These are phyloP conservation scores for Botryosphaeria dothidea DNA, from an alignment of 2,329 filamentous ascomycete genomes.

Conservation along the genomic window DNA sequence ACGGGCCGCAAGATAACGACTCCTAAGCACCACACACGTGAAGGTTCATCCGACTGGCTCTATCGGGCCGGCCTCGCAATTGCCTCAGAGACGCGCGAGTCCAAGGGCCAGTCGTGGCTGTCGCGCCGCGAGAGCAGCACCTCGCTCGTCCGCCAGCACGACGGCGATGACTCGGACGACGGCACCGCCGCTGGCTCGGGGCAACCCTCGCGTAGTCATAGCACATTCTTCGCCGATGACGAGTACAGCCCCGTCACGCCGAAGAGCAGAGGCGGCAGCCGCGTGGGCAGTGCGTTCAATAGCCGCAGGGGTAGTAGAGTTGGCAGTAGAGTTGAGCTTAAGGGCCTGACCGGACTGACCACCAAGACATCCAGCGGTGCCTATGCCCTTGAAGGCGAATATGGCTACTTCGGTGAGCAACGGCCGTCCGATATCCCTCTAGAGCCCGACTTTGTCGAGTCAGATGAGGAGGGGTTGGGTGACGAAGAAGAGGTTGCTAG, in stretches of 20 bases:
- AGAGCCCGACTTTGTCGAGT: slow-evolving; percentile 55
- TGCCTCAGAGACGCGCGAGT: slow-evolving; percentile 58
- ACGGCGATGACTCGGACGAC: slow-evolving; percentile 30
- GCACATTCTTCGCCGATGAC: slow-evolving; percentile 29
- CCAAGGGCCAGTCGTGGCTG: slow-evolving; percentile 65
- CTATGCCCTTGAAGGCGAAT: slow-evolving; percentile 23
- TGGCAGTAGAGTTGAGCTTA: slow-evolving; percentile 12
- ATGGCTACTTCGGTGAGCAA: slow-evolving; percentile 35
- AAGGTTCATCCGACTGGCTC: slow-evolving; percentile 52
- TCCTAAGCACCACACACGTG: slow-evolving; percentile 31
- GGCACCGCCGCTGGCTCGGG: background rate
- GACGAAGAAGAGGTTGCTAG: slow-evolving; percentile 57
- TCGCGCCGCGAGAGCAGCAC: slow-evolving; percentile 58
- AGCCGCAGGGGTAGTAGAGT: slow-evolving; percentile 11
- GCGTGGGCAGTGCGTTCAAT: slow-evolving; percentile 22
- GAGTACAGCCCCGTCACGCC: slow-evolving; percentile 30
- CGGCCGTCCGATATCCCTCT: slow-evolving; percentile 21
- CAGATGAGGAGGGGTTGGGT: slow-evolving; percentile 39
- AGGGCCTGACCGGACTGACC: slow-evolving; percentile 5
- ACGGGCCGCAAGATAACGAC: slow-evolving; percentile 6
- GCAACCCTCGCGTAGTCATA: slow-evolving; percentile 15
- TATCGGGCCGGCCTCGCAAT: slow-evolving; percentile 59
- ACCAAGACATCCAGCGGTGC: background rate
- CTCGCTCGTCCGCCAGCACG: slow-evolving; percentile 46
- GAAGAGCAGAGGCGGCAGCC: slow-evolving; percentile 21